Base-by-base conservation (phyloP, 345 rosid species). In the Ailanthus altissimus region DNA sequence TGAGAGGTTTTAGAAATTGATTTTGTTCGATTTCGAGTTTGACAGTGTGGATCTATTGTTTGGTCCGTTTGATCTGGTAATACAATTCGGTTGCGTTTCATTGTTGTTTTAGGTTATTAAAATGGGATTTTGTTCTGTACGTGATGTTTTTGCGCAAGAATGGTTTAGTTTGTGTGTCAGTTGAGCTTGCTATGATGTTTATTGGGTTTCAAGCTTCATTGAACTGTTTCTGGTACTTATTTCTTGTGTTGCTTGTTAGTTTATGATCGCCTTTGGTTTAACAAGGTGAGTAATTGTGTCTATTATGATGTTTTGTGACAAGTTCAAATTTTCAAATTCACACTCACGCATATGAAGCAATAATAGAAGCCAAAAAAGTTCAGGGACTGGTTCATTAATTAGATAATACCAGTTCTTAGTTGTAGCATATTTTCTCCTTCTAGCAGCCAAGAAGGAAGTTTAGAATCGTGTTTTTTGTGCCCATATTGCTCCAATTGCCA, bases 31-130 rank as follows among this genome's bases (percentile, higher is more conserved):
- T 80, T 70, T 73, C 59, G 72, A 71, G 42, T 49, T n/a, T 72
- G 40, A 42, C 72, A 79, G 78, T 42, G 25, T 79, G 84, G 97
- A 94, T 93, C 98, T 91, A 72, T 83, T 36, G 77, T 77, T 83
- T 83, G 75, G 79, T 68, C 64, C 16, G 61, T 76, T 85, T 69
- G 80, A 78, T 83, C 78, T 77, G 72, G 69, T 54, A 63, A 11
- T 23, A 5, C 64, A 66, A 26, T 70, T 73, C 45, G 66, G 65
- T 77, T 54, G 65, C 57, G 62, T 74, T 38, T 73, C n/a, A 26
- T 36, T 64, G 80, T 71, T 57, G 59, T 75, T 78, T 43, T 21
- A 7, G 68, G 67, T 75, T 67, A 63, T 58, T 61, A 50, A n/a
- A 25, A 54, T 68, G 67, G 64, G 70, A 56, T 56, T 32, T 56